Percentiles rank a stretch among this genome's conserved stretches.
These are phyloP conservation scores for Aspergillus funiculosus DNA, from an alignment of 495 filamentous ascomycete genomes.

Conservation along the genomic window DNA sequence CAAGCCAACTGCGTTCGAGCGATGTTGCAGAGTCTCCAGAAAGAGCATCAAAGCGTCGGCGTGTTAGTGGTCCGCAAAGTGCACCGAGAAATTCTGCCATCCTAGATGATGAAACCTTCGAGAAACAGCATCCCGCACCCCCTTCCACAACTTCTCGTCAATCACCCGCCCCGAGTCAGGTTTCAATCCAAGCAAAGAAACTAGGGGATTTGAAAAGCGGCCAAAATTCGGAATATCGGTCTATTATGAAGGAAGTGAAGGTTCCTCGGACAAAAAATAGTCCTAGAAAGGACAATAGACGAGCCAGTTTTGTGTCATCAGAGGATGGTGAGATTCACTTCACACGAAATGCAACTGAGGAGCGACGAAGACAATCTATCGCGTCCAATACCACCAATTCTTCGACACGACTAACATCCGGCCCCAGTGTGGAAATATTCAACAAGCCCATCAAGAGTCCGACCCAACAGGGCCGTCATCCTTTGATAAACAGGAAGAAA, in stretches of 20 bases:
- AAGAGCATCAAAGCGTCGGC: slow-evolving; percentile 31
- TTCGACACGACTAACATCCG: neutral
- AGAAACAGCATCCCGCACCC: too few species aligned
- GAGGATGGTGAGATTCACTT: slow-evolving; percentile 23
- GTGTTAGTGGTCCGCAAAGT: slow-evolving; percentile 18
- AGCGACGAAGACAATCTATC: slow-evolving; percentile 20
- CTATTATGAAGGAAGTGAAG: slow-evolving; percentile 19
- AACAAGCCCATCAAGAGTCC: neutral
- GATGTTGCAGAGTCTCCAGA: slow-evolving; percentile 16
- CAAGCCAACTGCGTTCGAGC: slow-evolving; percentile 4
- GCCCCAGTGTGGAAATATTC: slow-evolving; percentile 17
- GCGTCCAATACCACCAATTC: neutral
- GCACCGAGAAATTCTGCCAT: neutral
- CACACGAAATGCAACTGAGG: slow-evolving; percentile 24
- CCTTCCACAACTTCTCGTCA: slow-evolving; percentile 12
- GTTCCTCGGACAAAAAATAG: slow-evolving; percentile 4
- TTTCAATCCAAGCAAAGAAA: slow-evolving; percentile 15
- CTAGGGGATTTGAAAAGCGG: slow-evolving; percentile 1
- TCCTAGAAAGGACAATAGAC: slow-evolving; percentile 3
- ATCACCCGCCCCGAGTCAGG: slow-evolving; percentile 22
- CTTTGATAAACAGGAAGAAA: slow-evolving; percentile 7
- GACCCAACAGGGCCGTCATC: neutral
- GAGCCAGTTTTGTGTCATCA: slow-evolving; percentile 4
- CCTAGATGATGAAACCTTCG: slow-evolving; percentile 13
- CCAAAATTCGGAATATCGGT: slow-evolving; percentile 19